Percentiles rank a stretch among this genome's conserved stretches.
phyloP scores from a whole-genome alignment of 2,329 filamentous ascomycete genomes.

The Colletotrichum spaethianum region DNA sequence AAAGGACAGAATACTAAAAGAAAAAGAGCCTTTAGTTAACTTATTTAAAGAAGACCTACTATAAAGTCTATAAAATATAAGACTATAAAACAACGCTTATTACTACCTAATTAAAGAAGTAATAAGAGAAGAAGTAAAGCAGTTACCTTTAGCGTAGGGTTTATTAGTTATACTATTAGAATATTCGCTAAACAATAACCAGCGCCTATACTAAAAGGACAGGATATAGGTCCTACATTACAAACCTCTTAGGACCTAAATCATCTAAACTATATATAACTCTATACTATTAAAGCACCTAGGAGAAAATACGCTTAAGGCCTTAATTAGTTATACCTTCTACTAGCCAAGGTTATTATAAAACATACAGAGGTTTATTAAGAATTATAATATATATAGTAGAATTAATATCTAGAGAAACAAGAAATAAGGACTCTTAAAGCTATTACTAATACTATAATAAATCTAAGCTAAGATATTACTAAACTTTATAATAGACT shows the following conservation, averaged over 20 bases:
- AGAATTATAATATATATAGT: conserved; percentile 4
- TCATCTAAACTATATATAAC: not conserved
- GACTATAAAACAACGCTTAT: not conserved
- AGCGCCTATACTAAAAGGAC: not conserved
- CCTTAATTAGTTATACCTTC: not conserved
- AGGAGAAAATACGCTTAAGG: not conserved
- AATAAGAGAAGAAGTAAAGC: too few relatives aligned
- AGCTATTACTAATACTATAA: not conserved
- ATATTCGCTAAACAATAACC: not conserved
- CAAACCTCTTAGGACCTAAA: not conserved
- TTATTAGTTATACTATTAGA: too few relatives aligned
- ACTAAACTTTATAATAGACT: too few relatives aligned
- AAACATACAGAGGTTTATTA: not conserved
- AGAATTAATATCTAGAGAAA: conserved; percentile 3
- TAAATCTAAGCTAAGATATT: not conserved
- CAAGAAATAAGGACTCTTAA: not conserved
- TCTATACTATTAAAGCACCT: not conserved
- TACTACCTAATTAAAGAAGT: not conserved
- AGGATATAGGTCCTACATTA: not conserved
- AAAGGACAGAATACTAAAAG: too few relatives aligned
- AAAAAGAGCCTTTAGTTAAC: not conserved
- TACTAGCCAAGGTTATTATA: not conserved
- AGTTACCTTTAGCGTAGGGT: too few relatives aligned
- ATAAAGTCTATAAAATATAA: not conserved
- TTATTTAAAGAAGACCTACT: not conserved